A percentile compares a stretch with the other conserved stretches of the same genome.
These are phyloP conservation scores for Blastocystis sp. DNA, from an alignment of 352 stramenopile genomes.

Conservation along the genomic window DNA sequence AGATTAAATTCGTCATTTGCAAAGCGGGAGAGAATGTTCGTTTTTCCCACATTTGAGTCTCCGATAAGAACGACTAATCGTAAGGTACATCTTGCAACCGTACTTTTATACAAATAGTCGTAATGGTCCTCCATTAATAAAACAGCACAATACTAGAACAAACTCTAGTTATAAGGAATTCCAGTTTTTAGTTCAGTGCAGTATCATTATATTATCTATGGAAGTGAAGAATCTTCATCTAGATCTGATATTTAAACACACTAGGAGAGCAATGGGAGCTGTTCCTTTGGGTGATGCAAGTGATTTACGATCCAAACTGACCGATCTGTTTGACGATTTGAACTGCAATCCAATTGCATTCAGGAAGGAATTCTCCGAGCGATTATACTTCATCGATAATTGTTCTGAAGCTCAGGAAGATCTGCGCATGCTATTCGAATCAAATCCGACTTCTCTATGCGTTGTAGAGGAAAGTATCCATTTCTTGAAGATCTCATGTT, in stretches of 20 bases:
- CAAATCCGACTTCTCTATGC: not conserved
- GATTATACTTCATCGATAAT: not conserved
- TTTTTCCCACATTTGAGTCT: slow-evolving; percentile 89
- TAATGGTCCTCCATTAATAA: slow-evolving; percentile 69
- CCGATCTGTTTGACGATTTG: not conserved
- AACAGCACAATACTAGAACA: not conserved
- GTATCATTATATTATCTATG: not conserved
- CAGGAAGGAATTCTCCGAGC: not conserved
- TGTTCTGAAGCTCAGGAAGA: not conserved
- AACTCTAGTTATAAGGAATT: not conserved
- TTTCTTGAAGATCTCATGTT: not conserved
- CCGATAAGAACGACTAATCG: slow-evolving; percentile 84
- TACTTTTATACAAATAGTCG: slow-evolving; percentile 74
- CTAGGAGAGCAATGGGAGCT: not conserved
- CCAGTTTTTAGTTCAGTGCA: not conserved
- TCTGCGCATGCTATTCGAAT: not conserved
- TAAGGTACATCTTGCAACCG: slow-evolving; percentile 20
- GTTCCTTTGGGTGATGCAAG: not conserved
- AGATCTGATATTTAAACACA: not conserved
- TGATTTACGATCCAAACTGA: not conserved
- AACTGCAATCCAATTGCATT: not conserved
- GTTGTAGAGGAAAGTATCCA: not conserved
- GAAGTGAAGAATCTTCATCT: not conserved
- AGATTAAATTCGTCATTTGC: slow-evolving; percentile 96
- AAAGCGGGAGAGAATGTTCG: slow-evolving; percentile 91